These are phyloP conservation scores for Colletotrichum cereale DNA, from an alignment of 2,329 filamentous ascomycete genomes.

Conservation along the genomic window DNA sequence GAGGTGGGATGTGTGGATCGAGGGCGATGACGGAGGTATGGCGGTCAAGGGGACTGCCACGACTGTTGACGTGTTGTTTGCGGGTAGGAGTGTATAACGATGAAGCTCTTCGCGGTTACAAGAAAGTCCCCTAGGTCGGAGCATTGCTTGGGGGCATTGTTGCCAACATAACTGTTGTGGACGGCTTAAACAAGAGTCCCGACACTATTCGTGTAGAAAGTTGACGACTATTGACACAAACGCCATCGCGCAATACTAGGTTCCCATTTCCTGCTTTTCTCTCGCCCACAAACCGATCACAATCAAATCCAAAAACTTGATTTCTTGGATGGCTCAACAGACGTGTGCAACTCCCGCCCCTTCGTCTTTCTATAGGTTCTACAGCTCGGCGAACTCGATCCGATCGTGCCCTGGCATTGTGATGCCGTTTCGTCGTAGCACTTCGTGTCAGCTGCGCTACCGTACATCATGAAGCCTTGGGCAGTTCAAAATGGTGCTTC, in stretches of 20 bases:
- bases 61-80: constrained; percentile 9
- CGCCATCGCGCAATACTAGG: background rate
- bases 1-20: constrained; percentile 74
- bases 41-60: constrained; percentile 69
- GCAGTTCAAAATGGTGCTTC: background rate
- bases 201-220: background rate
- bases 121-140: background rate
- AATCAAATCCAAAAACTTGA: background rate
- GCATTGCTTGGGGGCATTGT: background rate
- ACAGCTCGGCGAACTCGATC: background rate
- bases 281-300: background rate
- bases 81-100: background rate
- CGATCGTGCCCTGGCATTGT: background rate
- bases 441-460: no score
- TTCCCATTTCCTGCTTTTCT: background rate
- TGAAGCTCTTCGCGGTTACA: background rate
- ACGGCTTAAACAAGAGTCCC: background rate
- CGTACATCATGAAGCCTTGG: background rate
- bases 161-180: background rate
- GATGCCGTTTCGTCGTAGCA: background rate
- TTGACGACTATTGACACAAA: background rate
- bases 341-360: background rate
- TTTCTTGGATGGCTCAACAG: background rate
- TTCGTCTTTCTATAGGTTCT: background rate
- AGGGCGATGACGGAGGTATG: constrained; percentile 70